phyloP scores from a whole-genome alignment of 2,329 filamentous ascomycete species.

The Myotisia sp. region DNA sequence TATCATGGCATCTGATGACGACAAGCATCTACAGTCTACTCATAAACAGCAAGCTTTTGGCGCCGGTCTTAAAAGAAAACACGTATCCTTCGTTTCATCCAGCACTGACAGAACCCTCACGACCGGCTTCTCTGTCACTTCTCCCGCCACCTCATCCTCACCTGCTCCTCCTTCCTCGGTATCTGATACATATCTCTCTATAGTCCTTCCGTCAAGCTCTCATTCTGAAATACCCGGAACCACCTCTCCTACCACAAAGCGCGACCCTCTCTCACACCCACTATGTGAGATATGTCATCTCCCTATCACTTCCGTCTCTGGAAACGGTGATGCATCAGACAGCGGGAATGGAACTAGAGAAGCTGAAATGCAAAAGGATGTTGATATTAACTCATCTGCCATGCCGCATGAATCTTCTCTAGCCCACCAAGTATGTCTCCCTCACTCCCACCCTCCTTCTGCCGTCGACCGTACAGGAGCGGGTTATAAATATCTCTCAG shows the following conservation, averaged over 20 bases:
- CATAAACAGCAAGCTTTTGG: slow-evolving; percentile 47
- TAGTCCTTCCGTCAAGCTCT: slow-evolving; percentile 25
- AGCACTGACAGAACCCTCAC: slow-evolving; percentile 22
- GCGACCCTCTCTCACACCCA: too few species aligned
- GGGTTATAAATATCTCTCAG: slow-evolving; percentile 42
- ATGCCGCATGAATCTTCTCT: slow-evolving; percentile 37
- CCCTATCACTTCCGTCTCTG: slow-evolving; percentile 27
- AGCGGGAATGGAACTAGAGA: not conserved
- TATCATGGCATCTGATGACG: slow-evolving; percentile 29
- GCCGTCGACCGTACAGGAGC: slow-evolving; percentile 43
- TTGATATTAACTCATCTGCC: not conserved
- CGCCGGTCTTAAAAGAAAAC: slow-evolving; percentile 48
- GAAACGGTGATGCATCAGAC: slow-evolving; percentile 2
- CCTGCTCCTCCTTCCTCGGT: slow-evolving; percentile 17
- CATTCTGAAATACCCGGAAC: not conserved
- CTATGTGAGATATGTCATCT: slow-evolving; percentile 48
- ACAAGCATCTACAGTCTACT: slow-evolving; percentile 45
- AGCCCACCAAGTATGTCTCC: slow-evolving; percentile 42
- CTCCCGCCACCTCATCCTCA: slow-evolving; percentile 18
- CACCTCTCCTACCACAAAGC: not conserved
- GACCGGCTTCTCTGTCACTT: slow-evolving; percentile 11
- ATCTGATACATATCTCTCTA: slow-evolving; percentile 33
- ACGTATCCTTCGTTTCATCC: slow-evolving; percentile 45
- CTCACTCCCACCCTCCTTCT: slow-evolving; percentile 44
- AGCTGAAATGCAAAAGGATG: not conserved